Base-by-base conservation (phyloP, 192 early-diverging fungal genomes). In the Coemansia sp. region DNA sequence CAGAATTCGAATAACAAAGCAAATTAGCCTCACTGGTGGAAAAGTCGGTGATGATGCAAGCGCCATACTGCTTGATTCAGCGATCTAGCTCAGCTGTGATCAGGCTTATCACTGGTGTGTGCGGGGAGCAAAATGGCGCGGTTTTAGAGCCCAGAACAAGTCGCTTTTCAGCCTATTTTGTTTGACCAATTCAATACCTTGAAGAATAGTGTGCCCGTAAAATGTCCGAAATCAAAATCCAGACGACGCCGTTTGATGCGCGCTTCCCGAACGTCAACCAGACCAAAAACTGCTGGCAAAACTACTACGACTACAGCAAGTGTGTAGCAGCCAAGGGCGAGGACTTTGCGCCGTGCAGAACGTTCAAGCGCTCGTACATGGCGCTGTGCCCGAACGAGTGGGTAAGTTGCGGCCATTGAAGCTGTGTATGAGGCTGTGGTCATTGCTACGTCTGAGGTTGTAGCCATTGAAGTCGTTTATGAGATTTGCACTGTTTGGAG, bases 241-340 rank as follows among this genome's bases (percentile, higher is more conserved):
- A 71, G 56, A 84, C 83, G 29, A 64, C 58, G 29, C 56, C 59
- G 39, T 84, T 84, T 52, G 83, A 84, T 59, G 78, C 83, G 29
- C 86, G 88, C 70, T 98, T 98, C 89, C 96, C 96, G 67, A 98
- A 98, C 90, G 89, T 88, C 75, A 97, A 98, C 86, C 95, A 99
- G 89, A 96, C 93, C 70, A 95, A 93, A 88, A 90, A 92, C 89
- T 99, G 97, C 89, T 96, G 94, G 94, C 97, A 99, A 87, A 94
- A 95, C 88, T 99, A 96, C 83, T 88, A 89, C 60, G 97, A 99
- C 83, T 96, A 92, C 80, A 84, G 83, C 84, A 87, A 88, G 83
- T 99, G 97, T 75, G 86, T 94, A 37, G 84, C 86, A 52, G 91
- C 90, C 67, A 95, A 94, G 88, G 97, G 97, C 73, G 95, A 97